These are phyloP conservation scores for Globisporangium cederbergense DNA, from an alignment of 352 stramenopile genomes.

Conservation along the genomic window DNA sequence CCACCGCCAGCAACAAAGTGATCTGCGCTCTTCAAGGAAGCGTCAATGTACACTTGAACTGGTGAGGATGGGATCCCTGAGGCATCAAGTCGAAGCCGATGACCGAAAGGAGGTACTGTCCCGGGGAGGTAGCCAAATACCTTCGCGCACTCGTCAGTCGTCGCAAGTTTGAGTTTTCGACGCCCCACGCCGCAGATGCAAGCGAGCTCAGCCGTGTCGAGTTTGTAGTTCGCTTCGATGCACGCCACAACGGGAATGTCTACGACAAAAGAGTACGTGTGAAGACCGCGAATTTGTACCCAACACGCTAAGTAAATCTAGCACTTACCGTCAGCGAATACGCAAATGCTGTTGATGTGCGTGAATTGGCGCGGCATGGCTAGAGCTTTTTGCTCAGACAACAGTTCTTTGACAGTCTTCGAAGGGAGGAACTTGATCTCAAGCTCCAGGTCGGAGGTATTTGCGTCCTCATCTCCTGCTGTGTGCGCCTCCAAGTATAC, in stretches of 20 bases:
- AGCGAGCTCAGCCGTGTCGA: constrained; percentile 59
- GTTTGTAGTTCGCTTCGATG: constrained; percentile 50
- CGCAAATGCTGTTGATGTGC: constrained; percentile 71
- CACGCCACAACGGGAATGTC: constrained; percentile 52
- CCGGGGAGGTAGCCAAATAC: constrained; percentile 66
- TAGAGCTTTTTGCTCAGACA: constrained; percentile 20
- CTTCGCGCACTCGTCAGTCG: constrained; percentile 43
- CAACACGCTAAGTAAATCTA: background rate
- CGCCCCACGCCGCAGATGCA: constrained; percentile 45
- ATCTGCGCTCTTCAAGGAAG: constrained; percentile 28
- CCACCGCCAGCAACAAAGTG: constrained; percentile 49
- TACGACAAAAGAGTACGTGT: constrained; percentile 18
- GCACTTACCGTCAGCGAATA: constrained; percentile 57
- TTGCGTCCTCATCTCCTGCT: background rate
- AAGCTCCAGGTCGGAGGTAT: constrained; percentile 14
- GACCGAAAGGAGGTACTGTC: constrained; percentile 58
- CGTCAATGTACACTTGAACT: constrained; percentile 41
- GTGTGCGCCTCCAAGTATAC: constrained; percentile 12
- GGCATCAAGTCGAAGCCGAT: constrained; percentile 15
- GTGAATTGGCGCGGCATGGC: constrained; percentile 29
- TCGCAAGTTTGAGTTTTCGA: constrained; percentile 69
- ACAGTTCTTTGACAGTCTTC: constrained; percentile 27
- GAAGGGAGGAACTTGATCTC: constrained; percentile 37
- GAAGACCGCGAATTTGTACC: background rate
- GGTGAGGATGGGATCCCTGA: background rate